Evolutionary conservation across 163 green algal species (phyloP).

Genomic region (Volvox carteri): DNA sequence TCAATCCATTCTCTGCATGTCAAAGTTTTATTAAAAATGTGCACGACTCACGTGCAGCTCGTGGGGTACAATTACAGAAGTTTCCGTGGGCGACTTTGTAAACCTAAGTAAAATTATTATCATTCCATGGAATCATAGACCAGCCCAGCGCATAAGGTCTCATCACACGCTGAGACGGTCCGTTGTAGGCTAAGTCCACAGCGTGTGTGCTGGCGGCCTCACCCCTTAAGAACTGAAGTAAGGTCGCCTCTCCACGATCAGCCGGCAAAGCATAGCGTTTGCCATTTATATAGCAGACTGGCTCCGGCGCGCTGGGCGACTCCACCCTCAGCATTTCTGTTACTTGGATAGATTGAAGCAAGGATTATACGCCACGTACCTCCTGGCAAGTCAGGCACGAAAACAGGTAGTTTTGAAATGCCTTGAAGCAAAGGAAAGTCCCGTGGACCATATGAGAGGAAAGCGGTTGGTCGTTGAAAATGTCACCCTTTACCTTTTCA

Average conservation of each 20-base stretch:
- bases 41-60: background rate
- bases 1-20: slow-evolving; percentile 86
- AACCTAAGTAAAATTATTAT: background rate
- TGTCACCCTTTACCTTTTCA: too few species aligned
- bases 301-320: background rate
- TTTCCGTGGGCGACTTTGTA: background rate
- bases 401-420: background rate
- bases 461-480: background rate
- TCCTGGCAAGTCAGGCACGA: background rate
- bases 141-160: background rate
- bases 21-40: background rate
- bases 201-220: background rate
- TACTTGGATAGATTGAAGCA: background rate
- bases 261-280: slow-evolving; percentile 81
- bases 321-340: background rate
- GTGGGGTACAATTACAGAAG: background rate
- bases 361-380: background rate
- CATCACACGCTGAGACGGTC: too few species aligned
- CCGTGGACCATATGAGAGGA: background rate
- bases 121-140: background rate
- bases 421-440: background rate
- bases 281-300: slow-evolving; percentile 87
- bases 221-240: slow-evolving; percentile 93
- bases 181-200: background rate
- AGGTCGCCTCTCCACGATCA: slow-evolving; percentile 82